Base-by-base conservation (phyloP, 2,329 filamentous ascomycete genomes). In the Pseudopithomyces chartarum region DNA sequence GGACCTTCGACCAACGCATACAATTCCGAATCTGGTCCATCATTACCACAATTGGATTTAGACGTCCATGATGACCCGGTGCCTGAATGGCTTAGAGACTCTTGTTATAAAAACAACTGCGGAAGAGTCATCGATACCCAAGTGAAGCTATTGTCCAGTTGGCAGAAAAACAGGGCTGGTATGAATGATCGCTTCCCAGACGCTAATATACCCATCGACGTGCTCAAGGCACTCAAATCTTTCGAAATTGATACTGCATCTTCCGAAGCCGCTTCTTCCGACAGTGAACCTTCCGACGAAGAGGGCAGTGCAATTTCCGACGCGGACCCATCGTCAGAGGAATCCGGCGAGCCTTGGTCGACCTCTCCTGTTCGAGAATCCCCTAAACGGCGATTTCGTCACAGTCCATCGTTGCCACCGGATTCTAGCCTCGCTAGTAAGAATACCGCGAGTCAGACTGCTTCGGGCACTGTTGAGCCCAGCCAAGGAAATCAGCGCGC, bases 121-220 rank as follows among this genome's bases (percentile, higher is more conserved):
- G 55, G 45, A 20, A 57, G 13, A 38, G 48, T 52, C 1, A 26
- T 34, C 12, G 10, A 12, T 15, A 38, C 40, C 11, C 56, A 58
- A 51, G 23, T 20, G 11, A 22, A 17, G 11, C 34, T 58, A n/a
- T 38, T 58, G 6, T 26, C 42, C 20, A 40, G 46, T 29, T 57
- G 55, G 76, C 57, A 73, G 42, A 48, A 22, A 19, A 32, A 15
- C 23, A 48, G 39, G 22, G 32, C 19, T 50, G 55, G 76, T 56
- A 73, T 8, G 74, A 76, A 7, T 59, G 54, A 63, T 7, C 51
- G 58, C 11, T 74, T 76, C 40, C 75, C 76, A 5, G 54, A 61
- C n/a, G 71, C 71, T 7, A 78, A 78, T 57, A 65, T 79, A 6
- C 77, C 77, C 7, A 66, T 75, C n/a, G 59, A 67, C 15, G 58